Conservation (phyloP, 2,329 filamentous ascomycete species). For the Phialemonium atrogriseum region DNA sequence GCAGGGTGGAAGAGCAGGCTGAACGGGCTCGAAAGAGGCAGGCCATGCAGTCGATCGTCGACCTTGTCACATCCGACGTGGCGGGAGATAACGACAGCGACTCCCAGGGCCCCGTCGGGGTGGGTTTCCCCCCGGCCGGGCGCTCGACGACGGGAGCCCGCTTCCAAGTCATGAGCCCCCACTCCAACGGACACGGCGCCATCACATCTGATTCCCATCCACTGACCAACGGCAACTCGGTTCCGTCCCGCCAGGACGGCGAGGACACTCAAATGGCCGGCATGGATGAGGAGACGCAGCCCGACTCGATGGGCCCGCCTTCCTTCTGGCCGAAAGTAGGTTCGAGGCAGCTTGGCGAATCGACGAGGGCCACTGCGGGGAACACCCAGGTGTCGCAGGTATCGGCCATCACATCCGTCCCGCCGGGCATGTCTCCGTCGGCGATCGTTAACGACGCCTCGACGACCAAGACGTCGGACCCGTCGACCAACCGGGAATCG, state of each 20-base stretch:
- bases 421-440: slow-evolving; percentile 49
- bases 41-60: slow-evolving; percentile 47
- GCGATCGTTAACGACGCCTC: slow-evolving; percentile 74
- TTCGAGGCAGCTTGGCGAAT: slow-evolving; percentile 22
- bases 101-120: slow-evolving; percentile 45
- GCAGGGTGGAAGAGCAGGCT: slow-evolving; percentile 50
- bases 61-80: slow-evolving; percentile 42
- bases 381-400: slow-evolving; percentile 57
- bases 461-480: slow-evolving; percentile 81
- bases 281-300: slow-evolving; percentile 37
- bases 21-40: slow-evolving; percentile 57
- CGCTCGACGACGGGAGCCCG: slow-evolving; percentile 40
- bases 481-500: slow-evolving; percentile 52
- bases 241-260: slow-evolving; percentile 35
- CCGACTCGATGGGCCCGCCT: slow-evolving; percentile 44
- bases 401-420: slow-evolving; percentile 50
- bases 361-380: slow-evolving; percentile 30
- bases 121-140: slow-evolving; percentile 56
- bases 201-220: slow-evolving; percentile 29
- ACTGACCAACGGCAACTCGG: slow-evolving; percentile 48
- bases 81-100: slow-evolving; percentile 42
- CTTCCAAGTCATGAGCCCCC: slow-evolving; percentile 47
- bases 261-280: slow-evolving; percentile 58
- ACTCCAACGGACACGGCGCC: slow-evolving; percentile 50
- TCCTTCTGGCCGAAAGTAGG: slow-evolving; percentile 28